phyloP scores from a whole-genome alignment of 441 rosid genomes.

The Theobroma grandiflorum region DNA sequence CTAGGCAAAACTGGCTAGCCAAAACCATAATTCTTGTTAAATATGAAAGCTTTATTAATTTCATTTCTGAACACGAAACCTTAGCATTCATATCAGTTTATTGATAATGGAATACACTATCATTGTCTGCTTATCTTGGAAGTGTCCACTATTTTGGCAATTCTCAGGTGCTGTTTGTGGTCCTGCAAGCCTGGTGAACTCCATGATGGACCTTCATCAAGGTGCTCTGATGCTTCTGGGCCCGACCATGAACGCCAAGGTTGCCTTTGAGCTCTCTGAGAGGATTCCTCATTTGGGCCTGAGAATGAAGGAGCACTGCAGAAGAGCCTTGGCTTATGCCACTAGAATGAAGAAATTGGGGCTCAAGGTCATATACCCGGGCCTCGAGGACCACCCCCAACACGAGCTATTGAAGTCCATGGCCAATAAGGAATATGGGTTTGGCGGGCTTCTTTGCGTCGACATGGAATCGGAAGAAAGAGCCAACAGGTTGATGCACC shows the following conservation, averaged over 20 bases:
- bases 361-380: constrained; percentile 82
- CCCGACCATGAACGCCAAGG: constrained; percentile 96
- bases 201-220: constrained; percentile 95
- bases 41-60: background rate
- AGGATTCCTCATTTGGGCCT: constrained; percentile 84
- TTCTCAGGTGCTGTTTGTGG: constrained; percentile 92
- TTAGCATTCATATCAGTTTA: background rate
- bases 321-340: constrained; percentile 73
- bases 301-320: constrained; percentile 91
- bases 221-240: constrained; percentile 92
- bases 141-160: background rate
- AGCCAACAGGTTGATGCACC: constrained; percentile 83
- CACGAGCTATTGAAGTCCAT: constrained; percentile 65
- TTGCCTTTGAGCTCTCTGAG: constrained; percentile 86
- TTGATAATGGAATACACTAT: background rate
- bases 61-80: background rate
- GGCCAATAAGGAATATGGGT: constrained; percentile 76
- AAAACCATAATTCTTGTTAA: background rate
- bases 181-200: constrained; percentile 76
- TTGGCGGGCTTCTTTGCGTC: constrained; percentile 75
- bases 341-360: constrained; percentile 74
- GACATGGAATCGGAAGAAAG: constrained; percentile 91
- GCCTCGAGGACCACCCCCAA: constrained; percentile 81
- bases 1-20: background rate
- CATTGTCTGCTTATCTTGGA: background rate